These are phyloP conservation scores for Camellia lanceoleosa DNA, from an alignment of 148 eudicot genomes.

Conservation along the genomic window DNA sequence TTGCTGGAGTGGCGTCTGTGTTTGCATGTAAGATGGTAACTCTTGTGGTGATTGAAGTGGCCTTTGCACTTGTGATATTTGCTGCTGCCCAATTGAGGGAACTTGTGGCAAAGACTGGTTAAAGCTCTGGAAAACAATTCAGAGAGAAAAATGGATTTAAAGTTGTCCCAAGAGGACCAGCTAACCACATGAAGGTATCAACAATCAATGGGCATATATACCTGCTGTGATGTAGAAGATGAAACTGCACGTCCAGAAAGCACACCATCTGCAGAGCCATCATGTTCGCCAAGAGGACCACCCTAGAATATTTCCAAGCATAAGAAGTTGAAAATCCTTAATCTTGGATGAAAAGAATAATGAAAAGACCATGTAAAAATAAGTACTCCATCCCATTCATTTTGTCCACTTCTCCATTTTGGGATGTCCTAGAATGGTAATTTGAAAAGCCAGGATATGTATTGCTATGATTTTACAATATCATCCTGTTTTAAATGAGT, in stretches of 20 bases:
- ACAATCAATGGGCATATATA: constrained; percentile 15
- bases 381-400: too few species aligned
- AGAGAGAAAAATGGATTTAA: not conserved
- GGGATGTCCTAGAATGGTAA: too few species aligned
- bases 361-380: not conserved
- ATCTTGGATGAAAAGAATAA: not conserved
- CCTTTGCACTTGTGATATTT: constrained; percentile 51
- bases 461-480: too few species aligned
- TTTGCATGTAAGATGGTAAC: constrained; percentile 42
- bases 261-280: constrained; percentile 43
- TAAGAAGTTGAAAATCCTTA: not conserved
- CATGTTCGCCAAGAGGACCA: constrained; percentile 38
- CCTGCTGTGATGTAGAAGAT: constrained; percentile 47
- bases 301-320: constrained; percentile 33
- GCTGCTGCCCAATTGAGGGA: constrained; percentile 41
- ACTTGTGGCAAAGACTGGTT: constrained; percentile 44
- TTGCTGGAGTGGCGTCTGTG: constrained; percentile 37
- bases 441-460: too few species aligned
- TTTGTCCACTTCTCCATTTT: too few species aligned
- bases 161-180: not conserved
- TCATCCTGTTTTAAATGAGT: too few species aligned
- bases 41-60: constrained; percentile 59
- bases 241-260: constrained; percentile 41
- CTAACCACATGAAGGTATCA: constrained; percentile 5
- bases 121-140: constrained; percentile 28